These are phyloP conservation scores for Hypericum perforatum DNA, from an alignment of 345 rosid species.

Conservation along the genomic window DNA sequence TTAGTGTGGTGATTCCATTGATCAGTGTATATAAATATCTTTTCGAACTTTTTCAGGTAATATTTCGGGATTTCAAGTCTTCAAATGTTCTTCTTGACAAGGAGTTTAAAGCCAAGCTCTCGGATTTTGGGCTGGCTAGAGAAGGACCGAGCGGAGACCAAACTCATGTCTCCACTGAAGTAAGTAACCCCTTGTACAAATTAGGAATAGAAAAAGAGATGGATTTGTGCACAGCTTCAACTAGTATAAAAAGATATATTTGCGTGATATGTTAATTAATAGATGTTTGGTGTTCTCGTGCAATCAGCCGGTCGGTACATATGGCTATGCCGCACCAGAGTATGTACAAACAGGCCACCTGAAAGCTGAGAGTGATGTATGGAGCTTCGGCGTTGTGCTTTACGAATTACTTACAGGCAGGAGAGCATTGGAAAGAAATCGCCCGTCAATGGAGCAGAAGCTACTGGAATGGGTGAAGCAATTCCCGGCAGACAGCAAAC, in stretches of 20 bases:
- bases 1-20: too few species aligned
- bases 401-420: conserved; percentile 91
- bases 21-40: too few species aligned
- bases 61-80: conserved; percentile 84
- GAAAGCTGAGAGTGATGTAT: conserved; percentile 48
- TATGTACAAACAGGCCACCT: conserved; percentile 89
- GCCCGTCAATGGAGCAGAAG: conserved; percentile 50
- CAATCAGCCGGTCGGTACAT: conserved; percentile 77
- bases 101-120: conserved; percentile 54
- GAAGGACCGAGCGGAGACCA: conserved; percentile 78
- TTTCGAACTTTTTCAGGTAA: conserved; percentile 52
- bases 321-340: conserved; percentile 92
- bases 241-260: too few species aligned
- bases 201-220: too few species aligned
- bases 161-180: conserved; percentile 81
- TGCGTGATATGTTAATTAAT: too few species aligned
- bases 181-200: conserved; percentile 20
- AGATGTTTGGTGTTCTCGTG: not conserved
- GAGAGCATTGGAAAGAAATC: conserved; percentile 54
- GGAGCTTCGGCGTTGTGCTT: conserved; percentile 89
- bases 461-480: conserved; percentile 89
- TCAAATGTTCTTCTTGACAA: conserved; percentile 78
- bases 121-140: conserved; percentile 95
- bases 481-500: conserved; percentile 53
- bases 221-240: too few species aligned